Percentiles rank a stretch among this genome's conserved stretches.
phyloP scores from a whole-genome alignment of 208 protist genomes.

The Novymonas esmeraldas region DNA sequence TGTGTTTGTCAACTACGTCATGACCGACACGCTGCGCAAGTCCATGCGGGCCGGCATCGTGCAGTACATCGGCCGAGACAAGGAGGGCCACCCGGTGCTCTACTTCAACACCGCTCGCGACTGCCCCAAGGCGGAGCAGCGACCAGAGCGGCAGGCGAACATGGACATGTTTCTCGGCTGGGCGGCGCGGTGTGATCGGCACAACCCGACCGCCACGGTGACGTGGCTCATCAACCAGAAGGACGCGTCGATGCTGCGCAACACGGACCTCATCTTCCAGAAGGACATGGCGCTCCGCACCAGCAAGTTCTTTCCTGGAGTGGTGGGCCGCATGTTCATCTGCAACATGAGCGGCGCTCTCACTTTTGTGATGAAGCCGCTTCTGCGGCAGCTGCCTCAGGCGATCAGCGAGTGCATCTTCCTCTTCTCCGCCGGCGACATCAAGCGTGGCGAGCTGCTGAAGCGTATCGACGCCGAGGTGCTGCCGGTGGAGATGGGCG shows the following conservation, averaged over 20 bases:
- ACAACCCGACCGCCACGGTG: constrained; percentile 48
- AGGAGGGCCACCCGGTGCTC: constrained; percentile 47
- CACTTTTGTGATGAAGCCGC: constrained; percentile 65
- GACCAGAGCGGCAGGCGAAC: constrained; percentile 59
- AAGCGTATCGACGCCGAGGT: constrained; percentile 63
- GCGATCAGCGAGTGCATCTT: constrained; percentile 67
- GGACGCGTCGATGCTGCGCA: constrained; percentile 62
- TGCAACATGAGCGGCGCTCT: constrained; percentile 76
- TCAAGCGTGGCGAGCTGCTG: constrained; percentile 50
- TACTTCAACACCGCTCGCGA: constrained; percentile 71
- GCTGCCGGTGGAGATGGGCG: constrained; percentile 69
- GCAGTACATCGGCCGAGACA: constrained; percentile 73
- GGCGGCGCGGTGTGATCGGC: constrained; percentile 44
- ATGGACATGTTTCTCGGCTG: constrained; percentile 84
- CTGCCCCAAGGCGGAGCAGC: constrained; percentile 42
- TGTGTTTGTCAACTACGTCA: constrained; percentile 55
- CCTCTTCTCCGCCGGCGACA: constrained; percentile 58
- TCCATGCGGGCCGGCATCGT: constrained; percentile 75
- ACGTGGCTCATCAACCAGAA: constrained; percentile 82
- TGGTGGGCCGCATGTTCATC: constrained; percentile 61
- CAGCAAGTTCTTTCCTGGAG: constrained; percentile 76
- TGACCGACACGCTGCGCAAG: constrained; percentile 50
- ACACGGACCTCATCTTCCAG: constrained; percentile 77
- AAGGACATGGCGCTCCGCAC: constrained; percentile 77
- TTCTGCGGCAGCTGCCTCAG: constrained; percentile 63